Conservation (phyloP, 2,329 filamentous ascomycete genomes). For the Sporothrix variecibatus region DNA sequence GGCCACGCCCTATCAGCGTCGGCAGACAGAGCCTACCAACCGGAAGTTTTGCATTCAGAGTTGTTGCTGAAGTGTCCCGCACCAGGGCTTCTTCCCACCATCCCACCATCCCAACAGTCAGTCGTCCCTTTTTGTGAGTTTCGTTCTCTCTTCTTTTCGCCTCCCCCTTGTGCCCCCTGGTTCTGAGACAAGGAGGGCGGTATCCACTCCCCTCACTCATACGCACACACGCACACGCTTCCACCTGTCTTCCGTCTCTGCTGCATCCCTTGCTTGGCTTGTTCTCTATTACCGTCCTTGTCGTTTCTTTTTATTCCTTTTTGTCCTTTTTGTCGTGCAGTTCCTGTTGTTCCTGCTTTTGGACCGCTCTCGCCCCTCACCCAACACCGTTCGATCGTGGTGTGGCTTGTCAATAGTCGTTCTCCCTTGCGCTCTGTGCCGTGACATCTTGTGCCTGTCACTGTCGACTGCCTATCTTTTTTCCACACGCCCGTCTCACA, state of each 20-base stretch:
- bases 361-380: not conserved
- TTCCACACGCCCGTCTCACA: constrained; percentile 3
- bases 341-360: not conserved
- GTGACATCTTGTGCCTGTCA: not conserved
- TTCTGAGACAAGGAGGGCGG: constrained; percentile 23
- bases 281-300: not conserved
- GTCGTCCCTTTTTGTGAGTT: not conserved
- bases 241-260: not conserved
- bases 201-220: constrained; percentile 5
- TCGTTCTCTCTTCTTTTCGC: constrained; percentile 11
- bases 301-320: not conserved
- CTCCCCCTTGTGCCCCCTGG: constrained; percentile 23
- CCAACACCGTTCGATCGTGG: not conserved
- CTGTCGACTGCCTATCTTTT: not conserved
- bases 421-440: not conserved
- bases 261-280: constrained; percentile 15
- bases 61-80: not conserved
- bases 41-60: constrained; percentile 11
- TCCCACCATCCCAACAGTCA: not conserved
- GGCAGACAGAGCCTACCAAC: constrained; percentile 9
- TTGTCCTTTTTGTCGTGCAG: not conserved
- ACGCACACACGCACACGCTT: not conserved
- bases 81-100: not conserved
- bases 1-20: not conserved
- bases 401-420: constrained; percentile 3